Base-by-base conservation (phyloP, 2,329 filamentous ascomycete species). In the Aspergillaceae sp. region DNA sequence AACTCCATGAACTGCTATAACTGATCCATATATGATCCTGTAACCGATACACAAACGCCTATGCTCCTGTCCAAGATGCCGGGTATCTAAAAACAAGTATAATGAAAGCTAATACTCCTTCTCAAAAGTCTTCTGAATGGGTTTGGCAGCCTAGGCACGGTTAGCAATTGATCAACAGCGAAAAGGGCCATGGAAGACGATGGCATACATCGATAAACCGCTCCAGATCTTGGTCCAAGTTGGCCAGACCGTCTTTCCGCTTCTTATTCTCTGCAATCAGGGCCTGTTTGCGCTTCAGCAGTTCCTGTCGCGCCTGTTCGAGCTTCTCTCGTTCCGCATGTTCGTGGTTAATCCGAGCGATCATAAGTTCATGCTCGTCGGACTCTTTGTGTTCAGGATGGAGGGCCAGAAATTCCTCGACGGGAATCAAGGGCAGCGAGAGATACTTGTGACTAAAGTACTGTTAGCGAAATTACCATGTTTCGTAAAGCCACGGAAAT, bases 291-390 rank as follows among this genome's bases (percentile, higher is more conserved):
- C 79, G 77, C 67, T 82, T 88, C 40, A 89, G 70, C 2, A 90
- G 73, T 54, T 85, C 84, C 64, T 89, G 83, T 43, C 90, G 78
- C 57, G 89, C 83, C 65, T 88, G 84, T 67, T 98, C 92, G 29
- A 97, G 72, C 37, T 83, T 81, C 66, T 94, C 83, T 34, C 92
- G 82, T 62, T 94, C 88, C 8, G 79, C 77, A 55, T 88, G 81
- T 71, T 98, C 92, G 63, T 97, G 86, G 53, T 92, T 84, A 62
- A 98, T 95, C 28, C 91, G 82, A 38, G 87, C 87, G 44, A 89
- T 81, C 82, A 94, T 97, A 46, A 97, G 71, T 8, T 86, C 78
- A 62, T 90, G 85, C 57, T 94, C 86, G 58, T 84, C 81, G 7
- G 78, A 76, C 27, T 82, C 74, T n/a, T 74, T 73, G 55, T 87